Percentiles rank a stretch among this genome's conserved stretches.
These are phyloP conservation scores for Penicillium sp. DNA, from an alignment of 2,329 filamentous ascomycete species.

Conservation along the genomic window DNA sequence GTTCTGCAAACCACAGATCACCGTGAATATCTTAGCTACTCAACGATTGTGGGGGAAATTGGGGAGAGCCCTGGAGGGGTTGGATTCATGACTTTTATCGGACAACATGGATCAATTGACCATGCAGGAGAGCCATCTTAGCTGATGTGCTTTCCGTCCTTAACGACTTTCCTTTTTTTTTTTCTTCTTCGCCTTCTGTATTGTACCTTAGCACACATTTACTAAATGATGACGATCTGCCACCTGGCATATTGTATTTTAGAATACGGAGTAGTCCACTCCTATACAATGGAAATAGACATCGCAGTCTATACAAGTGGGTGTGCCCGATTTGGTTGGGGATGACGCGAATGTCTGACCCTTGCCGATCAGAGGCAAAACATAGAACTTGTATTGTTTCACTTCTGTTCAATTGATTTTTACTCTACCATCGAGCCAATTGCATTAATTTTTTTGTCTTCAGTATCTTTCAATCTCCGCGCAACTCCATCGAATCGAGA, in stretches of 20 bases:
- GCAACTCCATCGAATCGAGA: background rate
- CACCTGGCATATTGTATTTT: slow-evolving; percentile 18
- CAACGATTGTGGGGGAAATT: slow-evolving; percentile 23
- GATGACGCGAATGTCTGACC: slow-evolving; percentile 22
- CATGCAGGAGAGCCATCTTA: slow-evolving; percentile 26
- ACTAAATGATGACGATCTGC: slow-evolving; percentile 39
- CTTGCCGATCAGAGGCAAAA: slow-evolving; percentile 26
- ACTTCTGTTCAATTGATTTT: background rate
- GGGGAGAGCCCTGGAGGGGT: slow-evolving; percentile 18
- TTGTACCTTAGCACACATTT: slow-evolving; percentile 46
- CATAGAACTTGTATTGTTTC: slow-evolving; percentile 9
- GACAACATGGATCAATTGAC: slow-evolving; percentile 24
- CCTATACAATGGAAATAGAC: background rate
- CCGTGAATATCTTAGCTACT: slow-evolving; percentile 30
- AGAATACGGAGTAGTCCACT: background rate
- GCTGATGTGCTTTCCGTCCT: slow-evolving; percentile 25
- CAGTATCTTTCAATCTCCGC: background rate
- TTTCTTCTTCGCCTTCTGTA: slow-evolving; percentile 40
- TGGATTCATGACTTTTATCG: slow-evolving; percentile 28
- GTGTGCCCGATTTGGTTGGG: slow-evolving; percentile 2
- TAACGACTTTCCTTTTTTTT: slow-evolving; percentile 38
- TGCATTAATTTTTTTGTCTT: background rate
- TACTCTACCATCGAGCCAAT: background rate
- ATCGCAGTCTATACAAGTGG: background rate
- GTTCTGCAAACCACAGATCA: slow-evolving; percentile 5